Percentiles rank a stretch among this genome's conserved stretches.
phyloP scores from a whole-genome alignment of 2,329 filamentous ascomycete genomes.

The Cryoendolithus antarcticus region DNA sequence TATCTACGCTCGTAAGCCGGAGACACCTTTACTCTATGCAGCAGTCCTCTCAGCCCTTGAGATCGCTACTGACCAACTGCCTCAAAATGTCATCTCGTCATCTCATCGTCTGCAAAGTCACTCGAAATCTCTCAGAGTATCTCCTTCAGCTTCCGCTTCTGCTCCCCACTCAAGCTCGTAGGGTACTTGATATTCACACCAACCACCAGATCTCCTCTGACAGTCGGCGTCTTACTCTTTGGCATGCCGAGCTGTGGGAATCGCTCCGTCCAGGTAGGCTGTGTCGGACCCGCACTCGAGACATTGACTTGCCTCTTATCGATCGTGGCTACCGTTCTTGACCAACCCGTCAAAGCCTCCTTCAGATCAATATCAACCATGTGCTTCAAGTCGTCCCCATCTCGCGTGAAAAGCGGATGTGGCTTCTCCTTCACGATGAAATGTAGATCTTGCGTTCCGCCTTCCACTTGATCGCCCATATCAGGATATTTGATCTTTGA shows the following conservation, averaged over 20 bases:
- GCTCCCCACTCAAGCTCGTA: constrained; percentile 56
- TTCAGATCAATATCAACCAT: constrained; percentile 76
- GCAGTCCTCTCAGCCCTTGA: too few species aligned
- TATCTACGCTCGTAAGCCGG: too few species aligned
- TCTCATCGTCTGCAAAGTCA: too few species aligned
- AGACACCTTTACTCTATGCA: too few species aligned
- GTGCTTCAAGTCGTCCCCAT: constrained; percentile 75
- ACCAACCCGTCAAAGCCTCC: constrained; percentile 91
- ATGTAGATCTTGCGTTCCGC: constrained; percentile 87
- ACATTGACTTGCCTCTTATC: constrained; percentile 77
- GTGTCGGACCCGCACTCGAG: constrained; percentile 70
- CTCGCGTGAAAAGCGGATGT: constrained; percentile 71
- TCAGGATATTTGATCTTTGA: constrained; percentile 98
- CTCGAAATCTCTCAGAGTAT: constrained; percentile 43
- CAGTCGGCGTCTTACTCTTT: constrained; percentile 72
- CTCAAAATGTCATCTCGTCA: too few species aligned
- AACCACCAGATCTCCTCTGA: constrained; percentile 78
- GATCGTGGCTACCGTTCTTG: constrained; percentile 80
- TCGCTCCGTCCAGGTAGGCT: constrained; percentile 66
- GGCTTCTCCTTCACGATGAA: constrained; percentile 93
- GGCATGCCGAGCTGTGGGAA: constrained; percentile 91
- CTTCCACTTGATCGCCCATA: constrained; percentile 95
- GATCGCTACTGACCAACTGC: too few species aligned
- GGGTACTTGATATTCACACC: constrained; percentile 92
- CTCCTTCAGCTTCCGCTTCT: constrained; percentile 71